Evolutionary conservation across 1,284 basidiomycete genomes (phyloP).

Genomic region (Pseudozyma sp.): DNA sequence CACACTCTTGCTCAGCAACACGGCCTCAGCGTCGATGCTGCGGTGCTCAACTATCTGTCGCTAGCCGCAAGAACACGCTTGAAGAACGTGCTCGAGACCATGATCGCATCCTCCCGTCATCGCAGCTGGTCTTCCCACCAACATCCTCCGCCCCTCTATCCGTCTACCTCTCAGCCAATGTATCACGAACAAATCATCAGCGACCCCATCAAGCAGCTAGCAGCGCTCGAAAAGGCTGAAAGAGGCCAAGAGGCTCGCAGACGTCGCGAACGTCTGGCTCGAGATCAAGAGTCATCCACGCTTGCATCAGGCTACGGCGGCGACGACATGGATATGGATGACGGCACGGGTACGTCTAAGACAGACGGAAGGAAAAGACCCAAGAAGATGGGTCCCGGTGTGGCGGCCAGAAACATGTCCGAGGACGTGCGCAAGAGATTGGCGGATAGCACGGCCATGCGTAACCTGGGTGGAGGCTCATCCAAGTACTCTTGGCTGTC

Average conservation of each 20-base stretch:
- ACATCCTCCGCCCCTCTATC: constrained; percentile 54
- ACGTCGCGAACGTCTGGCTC: constrained; percentile 53
- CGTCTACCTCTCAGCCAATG: constrained; percentile 40
- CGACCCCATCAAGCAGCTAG: constrained; percentile 62
- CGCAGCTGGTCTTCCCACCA: constrained; percentile 65
- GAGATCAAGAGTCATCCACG: constrained; percentile 59
- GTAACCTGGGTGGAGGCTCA: constrained; percentile 57
- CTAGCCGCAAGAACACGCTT: constrained; percentile 61
- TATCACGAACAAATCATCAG: constrained; percentile 63
- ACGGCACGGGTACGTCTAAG: constrained; percentile 33
- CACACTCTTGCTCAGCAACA: constrained; percentile 58
- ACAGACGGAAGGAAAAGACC: constrained; percentile 45
- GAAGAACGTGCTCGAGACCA: constrained; percentile 64
- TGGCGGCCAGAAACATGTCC: constrained; percentile 62
- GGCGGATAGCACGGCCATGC: constrained; percentile 66
- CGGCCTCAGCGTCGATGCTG: constrained; percentile 62
- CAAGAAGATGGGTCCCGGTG: constrained; percentile 56
- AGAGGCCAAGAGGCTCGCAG: constrained; percentile 60
- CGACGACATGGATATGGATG: constrained; percentile 43
- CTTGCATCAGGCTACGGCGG: constrained; percentile 28
- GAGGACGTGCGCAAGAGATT: constrained; percentile 65
- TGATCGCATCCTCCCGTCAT: constrained; percentile 64
- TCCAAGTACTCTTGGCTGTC: constrained; percentile 60
- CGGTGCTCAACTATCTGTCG: constrained; percentile 65
- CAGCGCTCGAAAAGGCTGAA: constrained; percentile 65